phyloP scores from a whole-genome alignment of 495 filamentous ascomycete species.

The Trichoderma gamsii region DNA sequence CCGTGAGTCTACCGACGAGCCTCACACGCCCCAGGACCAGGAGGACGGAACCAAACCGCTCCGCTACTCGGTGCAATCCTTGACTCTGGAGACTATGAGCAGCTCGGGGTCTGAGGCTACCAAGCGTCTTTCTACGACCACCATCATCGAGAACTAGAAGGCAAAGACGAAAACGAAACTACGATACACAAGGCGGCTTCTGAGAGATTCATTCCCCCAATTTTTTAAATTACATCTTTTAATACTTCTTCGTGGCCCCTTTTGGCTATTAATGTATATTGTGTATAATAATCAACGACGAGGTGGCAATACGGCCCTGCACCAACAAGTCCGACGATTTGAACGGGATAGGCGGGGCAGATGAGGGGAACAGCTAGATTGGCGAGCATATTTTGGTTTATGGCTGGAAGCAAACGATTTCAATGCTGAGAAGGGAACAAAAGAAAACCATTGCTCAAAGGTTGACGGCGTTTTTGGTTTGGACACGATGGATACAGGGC shows the following conservation, averaged over 20 bases:
- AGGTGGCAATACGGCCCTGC: not conserved
- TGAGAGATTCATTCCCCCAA: not conserved
- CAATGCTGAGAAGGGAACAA: constrained; percentile 10
- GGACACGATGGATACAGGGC: constrained; percentile 9
- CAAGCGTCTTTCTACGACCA: constrained; percentile 7
- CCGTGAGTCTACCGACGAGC: constrained; percentile 1
- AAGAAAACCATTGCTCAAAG: not conserved
- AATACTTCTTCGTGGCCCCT: not conserved
- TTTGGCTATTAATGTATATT: constrained; percentile 8
- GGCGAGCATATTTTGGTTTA: constrained; percentile 6
- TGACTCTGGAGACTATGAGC: not conserved
- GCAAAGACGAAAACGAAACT: not conserved
- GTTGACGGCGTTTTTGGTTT: constrained; percentile 4
- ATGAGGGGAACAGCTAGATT: not conserved
- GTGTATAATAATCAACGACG: not conserved
- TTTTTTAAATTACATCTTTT: not conserved
- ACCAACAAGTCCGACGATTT: not conserved
- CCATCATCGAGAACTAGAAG: not conserved
- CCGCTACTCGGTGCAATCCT: not conserved
- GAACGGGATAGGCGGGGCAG: not conserved
- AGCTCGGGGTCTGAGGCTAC: not conserved
- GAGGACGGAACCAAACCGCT: not conserved
- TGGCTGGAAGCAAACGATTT: constrained; percentile 2
- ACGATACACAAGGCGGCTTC: not conserved
- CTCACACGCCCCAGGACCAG: constrained; percentile 2